Conservation (phyloP, 768 basidiomycete species). For the Suillus subaureus region DNA sequence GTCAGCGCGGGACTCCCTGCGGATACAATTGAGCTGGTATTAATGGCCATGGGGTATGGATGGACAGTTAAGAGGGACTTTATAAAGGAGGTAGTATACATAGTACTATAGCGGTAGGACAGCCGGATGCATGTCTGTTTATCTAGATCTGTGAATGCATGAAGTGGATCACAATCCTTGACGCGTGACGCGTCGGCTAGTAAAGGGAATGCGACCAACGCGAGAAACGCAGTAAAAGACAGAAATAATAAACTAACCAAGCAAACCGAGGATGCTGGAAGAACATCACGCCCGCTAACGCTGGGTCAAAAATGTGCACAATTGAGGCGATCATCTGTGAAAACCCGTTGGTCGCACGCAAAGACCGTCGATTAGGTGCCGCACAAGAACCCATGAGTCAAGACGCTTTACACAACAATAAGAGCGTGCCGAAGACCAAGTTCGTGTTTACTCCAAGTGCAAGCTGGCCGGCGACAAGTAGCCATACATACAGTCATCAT, state of each 20-base stretch:
- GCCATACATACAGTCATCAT: conserved; percentile 30
- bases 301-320: conserved; percentile 35
- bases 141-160: background rate
- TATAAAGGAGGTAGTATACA: background rate
- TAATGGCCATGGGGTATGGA: background rate
- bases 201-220: background rate
- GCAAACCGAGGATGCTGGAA: conserved; percentile 21
- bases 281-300: conserved; percentile 33
- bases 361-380: conserved; percentile 51
- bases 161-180: background rate
- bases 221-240: background rate
- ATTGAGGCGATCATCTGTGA: conserved; percentile 32
- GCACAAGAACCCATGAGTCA: conserved; percentile 26
- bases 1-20: background rate
- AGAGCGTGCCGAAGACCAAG: conserved; percentile 34
- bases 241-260: background rate
- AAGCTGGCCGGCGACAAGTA: conserved; percentile 28
- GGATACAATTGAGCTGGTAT: background rate
- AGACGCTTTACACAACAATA: conserved; percentile 12
- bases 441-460: conserved; percentile 21
- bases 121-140: background rate
- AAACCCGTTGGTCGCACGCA: conserved; percentile 67
- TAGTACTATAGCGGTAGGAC: background rate
- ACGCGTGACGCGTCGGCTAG: too few species aligned
- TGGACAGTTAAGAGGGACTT: background rate